These are phyloP conservation scores for Vitis hybrid DNA, from an alignment of 177 flowering plant genomes.

Conservation along the genomic window DNA sequence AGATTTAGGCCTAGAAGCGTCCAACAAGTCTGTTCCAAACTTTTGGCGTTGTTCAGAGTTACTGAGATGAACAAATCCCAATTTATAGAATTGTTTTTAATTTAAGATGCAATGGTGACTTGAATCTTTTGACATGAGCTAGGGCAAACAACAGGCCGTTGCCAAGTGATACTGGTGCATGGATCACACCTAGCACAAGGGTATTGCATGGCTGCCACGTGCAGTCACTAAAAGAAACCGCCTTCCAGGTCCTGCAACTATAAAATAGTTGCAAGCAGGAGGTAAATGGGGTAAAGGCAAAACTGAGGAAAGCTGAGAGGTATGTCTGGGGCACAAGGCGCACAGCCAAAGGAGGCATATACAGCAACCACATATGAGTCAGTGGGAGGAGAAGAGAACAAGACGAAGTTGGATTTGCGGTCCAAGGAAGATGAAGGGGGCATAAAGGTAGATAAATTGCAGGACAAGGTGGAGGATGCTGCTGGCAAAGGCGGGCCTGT, in stretches of 20 bases:
- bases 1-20: no score
- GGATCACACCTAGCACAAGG: no score
- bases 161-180: no score
- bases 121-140: no score
- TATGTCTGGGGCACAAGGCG: conserved; percentile 94
- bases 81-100: no score
- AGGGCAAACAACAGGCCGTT: no score
- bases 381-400: conserved; percentile 52
- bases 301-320: no score
- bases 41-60: no score
- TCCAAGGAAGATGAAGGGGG: conserved; percentile 54
- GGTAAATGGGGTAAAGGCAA: neutral
- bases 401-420: conserved; percentile 35
- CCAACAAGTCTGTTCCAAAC: no score
- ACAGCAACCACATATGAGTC: conserved; percentile 81
- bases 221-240: neutral
- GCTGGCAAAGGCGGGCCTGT: conserved; percentile 76
- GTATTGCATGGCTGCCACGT: neutral
- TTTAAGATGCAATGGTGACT: no score
- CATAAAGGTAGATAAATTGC: conserved; percentile 53
- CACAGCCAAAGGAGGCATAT: conserved; percentile 53
- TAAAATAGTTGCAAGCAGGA: neutral
- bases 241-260: no score
- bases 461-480: conserved; percentile 70
- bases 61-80: no score